Evolutionary conservation across 495 filamentous ascomycete genomes (phyloP), one percentile per base, ranked within the genome.

Genomic region (Bombardia bombarda): DNA sequence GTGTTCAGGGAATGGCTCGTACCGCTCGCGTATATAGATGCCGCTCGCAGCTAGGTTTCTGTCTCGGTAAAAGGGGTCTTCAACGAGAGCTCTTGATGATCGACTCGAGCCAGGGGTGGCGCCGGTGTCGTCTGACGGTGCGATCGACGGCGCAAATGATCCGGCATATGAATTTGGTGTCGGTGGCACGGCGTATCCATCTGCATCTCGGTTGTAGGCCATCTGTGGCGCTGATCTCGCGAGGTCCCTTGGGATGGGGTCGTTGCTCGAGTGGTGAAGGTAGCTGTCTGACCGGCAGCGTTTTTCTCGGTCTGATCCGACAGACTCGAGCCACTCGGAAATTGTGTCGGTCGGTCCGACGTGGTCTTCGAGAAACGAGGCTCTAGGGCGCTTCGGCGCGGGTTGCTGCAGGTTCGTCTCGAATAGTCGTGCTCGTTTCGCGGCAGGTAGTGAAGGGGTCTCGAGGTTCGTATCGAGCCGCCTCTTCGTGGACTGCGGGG

Each of bases 301-400:
- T 49, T 50, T 51, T 43, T 51, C 43, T 54, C 40, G 53, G 40
- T 51, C 45, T 30, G 49, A 50, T 16, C 40, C 52, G 33, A 54
- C 35, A 50, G 55, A 58, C 48, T 58, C 46, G 41, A 59, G 52
- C 56, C 56, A 59, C 53, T 56, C 46, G 34, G 56, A 56, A 39
- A 60, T n/a, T n/a, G n/a, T n/a, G n/a, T n/a, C n/a, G n/a, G n/a
- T n/a, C n/a, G n/a, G n/a, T n/a, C n/a, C n/a, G n/a, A n/a, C n/a
- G n/a, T n/a, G n/a, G n/a, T n/a, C n/a, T n/a, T n/a, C n/a, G n/a
- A n/a, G n/a, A n/a, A n/a, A n/a, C n/a, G n/a, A n/a, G n/a, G n/a
- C n/a, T n/a, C n/a, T n/a, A n/a, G n/a, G n/a, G n/a, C n/a, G n/a
- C n/a, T n/a, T n/a, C n/a, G n/a, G n/a, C n/a, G n/a, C n/a, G n/a